phyloP scores from a whole-genome alignment of 495 filamentous ascomycete species.

The Annulohypoxylon moriforme region DNA sequence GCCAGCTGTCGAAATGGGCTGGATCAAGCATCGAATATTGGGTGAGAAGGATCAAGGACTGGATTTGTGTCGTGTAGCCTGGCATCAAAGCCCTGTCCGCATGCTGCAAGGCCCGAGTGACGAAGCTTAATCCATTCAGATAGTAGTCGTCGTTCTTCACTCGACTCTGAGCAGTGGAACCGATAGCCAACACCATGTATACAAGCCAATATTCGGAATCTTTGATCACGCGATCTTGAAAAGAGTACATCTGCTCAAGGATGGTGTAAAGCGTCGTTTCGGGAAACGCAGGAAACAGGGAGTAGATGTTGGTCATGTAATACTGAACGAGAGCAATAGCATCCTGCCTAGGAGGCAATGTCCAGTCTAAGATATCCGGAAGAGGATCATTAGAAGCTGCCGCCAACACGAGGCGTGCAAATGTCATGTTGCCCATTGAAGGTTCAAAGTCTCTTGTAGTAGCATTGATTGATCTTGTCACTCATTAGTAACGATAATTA shows the following conservation, averaged over 20 bases:
- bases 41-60: conserved; percentile 84
- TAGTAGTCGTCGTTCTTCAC: conserved; percentile 72
- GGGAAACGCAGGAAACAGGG: conserved; percentile 81
- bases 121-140: conserved; percentile 71
- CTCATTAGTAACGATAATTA: conserved; percentile 20
- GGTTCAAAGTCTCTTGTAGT: conserved; percentile 92
- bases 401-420: conserved; percentile 82
- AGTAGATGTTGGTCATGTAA: conserved; percentile 84
- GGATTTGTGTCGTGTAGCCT: conserved; percentile 82
- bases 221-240: conserved; percentile 69
- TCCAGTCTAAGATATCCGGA: conserved; percentile 64
- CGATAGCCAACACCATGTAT: conserved; percentile 88
- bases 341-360: conserved; percentile 72
- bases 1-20: conserved; percentile 89
- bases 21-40: conserved; percentile 91
- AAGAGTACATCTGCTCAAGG: conserved; percentile 79
- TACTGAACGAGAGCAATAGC: conserved; percentile 76
- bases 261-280: conserved; percentile 79
- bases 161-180: conserved; percentile 76
- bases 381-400: conserved; percentile 74
- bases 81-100: conserved; percentile 85
- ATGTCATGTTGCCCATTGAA: conserved; percentile 84
- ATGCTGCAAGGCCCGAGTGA: conserved; percentile 75
- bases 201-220: conserved; percentile 85
- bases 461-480: conserved; percentile 82